Base-by-base conservation (phyloP, 306 rosid genomes). In the Cucurbita argyrosperma region DNA sequence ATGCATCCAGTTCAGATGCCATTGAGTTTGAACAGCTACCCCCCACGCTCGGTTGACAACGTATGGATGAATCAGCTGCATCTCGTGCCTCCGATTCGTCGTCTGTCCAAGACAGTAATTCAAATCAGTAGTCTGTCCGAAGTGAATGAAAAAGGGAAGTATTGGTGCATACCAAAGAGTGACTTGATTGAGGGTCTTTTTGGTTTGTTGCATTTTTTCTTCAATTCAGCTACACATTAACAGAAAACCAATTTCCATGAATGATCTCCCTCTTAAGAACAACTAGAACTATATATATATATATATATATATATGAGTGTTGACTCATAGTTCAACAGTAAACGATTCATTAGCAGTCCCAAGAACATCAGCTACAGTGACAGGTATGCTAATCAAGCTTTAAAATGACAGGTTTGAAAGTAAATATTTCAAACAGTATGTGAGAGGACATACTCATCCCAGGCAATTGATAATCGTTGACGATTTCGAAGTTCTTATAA, bases 381-480 rank as follows among this genome's bases (percentile, higher is more conserved):
- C 35, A 30, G 35, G 35, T 30, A 30, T 2, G 35, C 35, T 2
- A 30, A 30, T 30, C 35, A 30, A 30, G 35, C 35, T 26, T 12
- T 68, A 68, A 68, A 40, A 65, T 43, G 38, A 65, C 21, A 43
- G 45, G 12, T 68, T 47, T 39, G 42, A 16, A 59, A 58, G 76
- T 55, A 71, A 42, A 71, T 59, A 37, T 14, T 18, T 51, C 11
- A 35, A 80, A n/a, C 76, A 49, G 71, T 38, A 16, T 57, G 39
- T 43, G 63, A 62, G 71, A 79, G 70, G 69, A 65, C 59, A 12
- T 88, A 94, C 99, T 89, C 84, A 89, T 94, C 80, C 97, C 99
- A 79, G 99, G 97, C 81, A 89, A 88, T 87, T 89, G 99, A 81
- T 87, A 95, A 80, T 95, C 99, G 37, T 91, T 91, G 78, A 95